Percentiles rank a stretch among this genome's conserved stretches.
These are phyloP conservation scores for Russula vinacea DNA, from an alignment of 768 basidiomycete species.

Conservation along the genomic window DNA sequence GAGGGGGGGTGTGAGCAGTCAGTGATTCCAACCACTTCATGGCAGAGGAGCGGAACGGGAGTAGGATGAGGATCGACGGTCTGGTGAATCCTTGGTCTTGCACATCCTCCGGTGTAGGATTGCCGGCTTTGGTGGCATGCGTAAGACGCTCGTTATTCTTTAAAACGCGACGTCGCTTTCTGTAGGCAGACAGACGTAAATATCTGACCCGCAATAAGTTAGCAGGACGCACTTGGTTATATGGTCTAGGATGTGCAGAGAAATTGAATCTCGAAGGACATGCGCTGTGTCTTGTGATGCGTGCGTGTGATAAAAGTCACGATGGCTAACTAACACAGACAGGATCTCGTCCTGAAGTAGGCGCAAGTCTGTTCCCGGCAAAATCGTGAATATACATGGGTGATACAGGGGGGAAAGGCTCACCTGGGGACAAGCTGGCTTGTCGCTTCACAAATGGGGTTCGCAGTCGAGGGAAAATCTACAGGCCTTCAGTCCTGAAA, in stretches of 20 bases:
- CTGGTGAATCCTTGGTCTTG: slow-evolving; percentile 99
- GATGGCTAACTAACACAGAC: slow-evolving; percentile 60
- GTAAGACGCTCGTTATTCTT: slow-evolving; percentile 95
- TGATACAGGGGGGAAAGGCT: slow-evolving; percentile 21
- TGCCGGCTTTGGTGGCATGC: slow-evolving; percentile 56
- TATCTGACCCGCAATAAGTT: neutral
- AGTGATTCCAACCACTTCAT: slow-evolving; percentile 79
- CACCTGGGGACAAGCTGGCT: slow-evolving; percentile 54
- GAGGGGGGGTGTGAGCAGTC: slow-evolving; percentile 67
- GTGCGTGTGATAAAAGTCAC: slow-evolving; percentile 74
- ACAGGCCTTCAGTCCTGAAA: neutral
- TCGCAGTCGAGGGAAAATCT: slow-evolving; percentile 60
- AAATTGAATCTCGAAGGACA: slow-evolving; percentile 60
- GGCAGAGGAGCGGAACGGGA: slow-evolving; percentile 90
- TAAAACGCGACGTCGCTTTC: slow-evolving; percentile 84
- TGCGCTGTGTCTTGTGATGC: slow-evolving; percentile 63
- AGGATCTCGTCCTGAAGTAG: slow-evolving; percentile 66
- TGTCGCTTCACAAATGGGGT: slow-evolving; percentile 54
- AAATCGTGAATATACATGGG: neutral
- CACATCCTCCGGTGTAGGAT: slow-evolving; percentile 63
- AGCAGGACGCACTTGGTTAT: slow-evolving; percentile 62
- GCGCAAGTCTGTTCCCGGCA: slow-evolving; percentile 42
- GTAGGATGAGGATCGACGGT: slow-evolving; percentile 86
- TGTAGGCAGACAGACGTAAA: slow-evolving; percentile 36
- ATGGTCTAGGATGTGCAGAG: slow-evolving; percentile 86